Conservation (phyloP, 768 basidiomycete species). For the Ramaria sp. region DNA sequence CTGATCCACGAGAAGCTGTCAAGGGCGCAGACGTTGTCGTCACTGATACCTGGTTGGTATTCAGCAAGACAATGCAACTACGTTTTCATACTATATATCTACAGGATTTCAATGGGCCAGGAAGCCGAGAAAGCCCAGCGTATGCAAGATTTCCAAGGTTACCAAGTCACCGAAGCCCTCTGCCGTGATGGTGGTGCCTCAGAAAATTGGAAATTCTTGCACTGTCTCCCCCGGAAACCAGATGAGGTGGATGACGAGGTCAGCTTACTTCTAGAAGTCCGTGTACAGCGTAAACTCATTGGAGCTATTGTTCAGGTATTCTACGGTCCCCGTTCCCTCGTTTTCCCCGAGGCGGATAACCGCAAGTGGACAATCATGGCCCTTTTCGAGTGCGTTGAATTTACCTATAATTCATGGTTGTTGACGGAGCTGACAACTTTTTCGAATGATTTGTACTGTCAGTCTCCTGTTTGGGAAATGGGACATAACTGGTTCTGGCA, state of each 20-base stretch:
- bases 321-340: conserved; percentile 84
- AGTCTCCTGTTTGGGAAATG: conserved; percentile 8
- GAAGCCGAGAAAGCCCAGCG: conserved; percentile 88
- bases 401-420: background rate
- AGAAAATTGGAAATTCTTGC: conserved; percentile 87
- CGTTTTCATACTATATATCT: background rate
- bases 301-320: conserved; percentile 52
- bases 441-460: background rate
- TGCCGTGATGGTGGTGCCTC: conserved; percentile 76
- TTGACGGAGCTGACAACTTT: background rate
- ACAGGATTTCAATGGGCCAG: conserved; percentile 98
- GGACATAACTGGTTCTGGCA: conserved; percentile 3
- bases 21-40: conserved; percentile 87
- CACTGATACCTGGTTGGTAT: conserved; percentile 85
- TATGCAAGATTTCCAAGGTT: conserved; percentile 78
- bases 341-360: conserved; percentile 93
- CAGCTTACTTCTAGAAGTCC: conserved; percentile 8
- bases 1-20: conserved; percentile 79
- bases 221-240: conserved; percentile 87
- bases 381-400: conserved; percentile 59
- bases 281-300: conserved; percentile 2
- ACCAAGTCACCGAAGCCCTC: conserved; percentile 86
- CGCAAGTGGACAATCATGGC: conserved; percentile 97
- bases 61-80: background rate
- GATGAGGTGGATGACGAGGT: conserved; percentile 96